A percentile compares a stretch with the other conserved stretches of the same genome.
Conservation (phyloP, 2,329 filamentous ascomycete genomes). For the Pseudocercospora macadamiae region DNA sequence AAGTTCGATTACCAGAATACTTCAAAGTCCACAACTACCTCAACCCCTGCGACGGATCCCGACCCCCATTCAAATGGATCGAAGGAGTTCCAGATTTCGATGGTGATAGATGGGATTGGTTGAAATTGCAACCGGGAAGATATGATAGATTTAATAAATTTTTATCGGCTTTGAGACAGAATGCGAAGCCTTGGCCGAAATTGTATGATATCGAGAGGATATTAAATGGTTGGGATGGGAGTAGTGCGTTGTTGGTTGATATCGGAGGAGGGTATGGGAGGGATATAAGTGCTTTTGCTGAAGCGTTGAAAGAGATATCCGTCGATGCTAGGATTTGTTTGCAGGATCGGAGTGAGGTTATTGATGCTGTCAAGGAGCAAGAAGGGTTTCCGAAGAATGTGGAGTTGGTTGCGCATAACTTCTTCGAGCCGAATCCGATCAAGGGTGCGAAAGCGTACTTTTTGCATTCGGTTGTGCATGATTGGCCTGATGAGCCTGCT, state of each 20-base stretch:
- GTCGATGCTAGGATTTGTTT: slow-evolving; percentile 8
- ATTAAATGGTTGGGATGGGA: slow-evolving; percentile 16
- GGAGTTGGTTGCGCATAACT: slow-evolving; percentile 21
- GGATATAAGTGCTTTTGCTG: slow-evolving; percentile 17
- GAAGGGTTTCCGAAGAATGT: background rate
- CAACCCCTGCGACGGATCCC: slow-evolving; percentile 14
- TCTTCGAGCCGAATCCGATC: slow-evolving; percentile 25
- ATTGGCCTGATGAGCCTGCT: slow-evolving; percentile 29
- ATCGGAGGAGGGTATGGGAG: slow-evolving; percentile 30
- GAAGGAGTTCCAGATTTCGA: slow-evolving; percentile 7
- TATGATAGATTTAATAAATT: slow-evolving; percentile 19
- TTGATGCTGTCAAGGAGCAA: background rate
- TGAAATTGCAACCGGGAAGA: background rate
- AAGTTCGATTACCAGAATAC: slow-evolving; percentile 18
- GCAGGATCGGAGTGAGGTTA: slow-evolving; percentile 13
- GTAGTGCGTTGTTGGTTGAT: slow-evolving; percentile 27
- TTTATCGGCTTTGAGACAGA: slow-evolving; percentile 13
- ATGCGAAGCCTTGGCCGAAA: slow-evolving; percentile 12
- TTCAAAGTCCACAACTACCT: slow-evolving; percentile 15
- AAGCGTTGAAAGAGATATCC: background rate
- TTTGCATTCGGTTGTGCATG: slow-evolving; percentile 30
- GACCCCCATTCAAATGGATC: slow-evolving; percentile 21
- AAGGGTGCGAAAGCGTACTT: slow-evolving; percentile 36
- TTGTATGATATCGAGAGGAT: slow-evolving; percentile 10
- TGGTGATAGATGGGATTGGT: slow-evolving; percentile 18